phyloP scores from a whole-genome alignment of 2,329 filamentous ascomycete genomes.

The Calycina herbarum region DNA sequence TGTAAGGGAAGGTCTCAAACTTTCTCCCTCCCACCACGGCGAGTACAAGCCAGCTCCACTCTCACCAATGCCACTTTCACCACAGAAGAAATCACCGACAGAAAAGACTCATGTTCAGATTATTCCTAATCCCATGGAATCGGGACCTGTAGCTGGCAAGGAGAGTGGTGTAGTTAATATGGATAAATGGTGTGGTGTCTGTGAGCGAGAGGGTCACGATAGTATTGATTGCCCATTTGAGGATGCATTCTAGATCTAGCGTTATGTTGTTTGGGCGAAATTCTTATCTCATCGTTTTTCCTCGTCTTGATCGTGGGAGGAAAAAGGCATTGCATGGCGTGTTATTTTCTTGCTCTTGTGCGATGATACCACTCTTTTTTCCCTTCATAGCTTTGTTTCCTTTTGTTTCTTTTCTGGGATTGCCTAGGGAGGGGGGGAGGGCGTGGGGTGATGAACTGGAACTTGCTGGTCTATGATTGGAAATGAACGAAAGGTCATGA shows the following conservation, averaged over 20 bases:
- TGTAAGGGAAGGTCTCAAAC: slow-evolving; percentile 42
- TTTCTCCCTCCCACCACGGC: slow-evolving; percentile 42
- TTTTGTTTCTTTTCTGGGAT: neutral
- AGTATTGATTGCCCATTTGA: slow-evolving; percentile 94
- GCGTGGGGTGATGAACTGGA: neutral
- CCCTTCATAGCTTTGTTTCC: neutral
- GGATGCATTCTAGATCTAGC: slow-evolving; percentile 61
- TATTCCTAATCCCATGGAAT: slow-evolving; percentile 62
- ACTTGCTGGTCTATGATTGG: neutral
- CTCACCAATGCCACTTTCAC: slow-evolving; percentile 54
- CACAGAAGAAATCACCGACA: slow-evolving; percentile 46
- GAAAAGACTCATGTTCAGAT: slow-evolving; percentile 46
- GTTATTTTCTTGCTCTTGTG: slow-evolving; percentile 22
- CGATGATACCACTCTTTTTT: slow-evolving; percentile 34
- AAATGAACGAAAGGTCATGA: slow-evolving; percentile 14
- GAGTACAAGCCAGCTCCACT: slow-evolving; percentile 56
- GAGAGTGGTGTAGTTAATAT: slow-evolving; percentile 76
- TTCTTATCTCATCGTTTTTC: neutral
- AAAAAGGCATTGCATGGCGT: slow-evolving; percentile 21
- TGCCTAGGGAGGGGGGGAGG: neutral
- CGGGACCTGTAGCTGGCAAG: slow-evolving; percentile 73
- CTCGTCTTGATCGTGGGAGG: slow-evolving; percentile 13
- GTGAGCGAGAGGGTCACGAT: slow-evolving; percentile 93
- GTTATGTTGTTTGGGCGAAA: neutral
- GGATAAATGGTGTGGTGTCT: slow-evolving; percentile 94